phyloP scores from a whole-genome alignment of 441 rosid genomes.

The Bruguiera hainesii region DNA sequence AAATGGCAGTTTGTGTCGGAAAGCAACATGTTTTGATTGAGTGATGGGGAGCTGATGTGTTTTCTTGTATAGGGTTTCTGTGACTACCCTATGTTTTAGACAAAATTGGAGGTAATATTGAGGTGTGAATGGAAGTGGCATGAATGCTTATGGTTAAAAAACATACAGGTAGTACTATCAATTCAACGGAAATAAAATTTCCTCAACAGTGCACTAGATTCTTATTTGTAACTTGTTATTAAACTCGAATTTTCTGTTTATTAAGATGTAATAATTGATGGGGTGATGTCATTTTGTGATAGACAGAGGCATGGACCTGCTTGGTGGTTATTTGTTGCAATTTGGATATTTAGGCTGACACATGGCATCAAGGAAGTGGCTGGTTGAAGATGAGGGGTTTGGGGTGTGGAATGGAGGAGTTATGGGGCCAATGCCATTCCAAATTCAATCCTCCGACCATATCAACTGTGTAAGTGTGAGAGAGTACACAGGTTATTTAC shows the following conservation, averaged over 20 bases:
- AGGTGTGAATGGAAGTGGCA: conserved; percentile 20
- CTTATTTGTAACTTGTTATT: no score
- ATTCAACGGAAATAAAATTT: no score
- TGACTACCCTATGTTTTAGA: conserved; percentile 43
- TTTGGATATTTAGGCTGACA: conserved; percentile 50
- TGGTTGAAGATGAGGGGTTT: conserved; percentile 49
- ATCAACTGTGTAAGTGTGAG: no score
- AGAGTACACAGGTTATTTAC: no score
- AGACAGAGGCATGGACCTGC: conserved; percentile 44
- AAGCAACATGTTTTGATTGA: conserved; percentile 4
- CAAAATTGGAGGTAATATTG: conserved; percentile 36
- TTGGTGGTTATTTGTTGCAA: conserved; percentile 39
- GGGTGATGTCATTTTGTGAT: conserved; percentile 43
- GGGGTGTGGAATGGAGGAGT: conserved; percentile 38
- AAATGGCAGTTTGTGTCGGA: conserved; percentile 41
- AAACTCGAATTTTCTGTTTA: background rate
- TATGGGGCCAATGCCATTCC: conserved; percentile 10
- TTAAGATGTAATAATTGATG: conserved; percentile 41
- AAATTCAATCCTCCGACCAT: background rate
- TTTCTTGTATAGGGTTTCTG: conserved; percentile 29
- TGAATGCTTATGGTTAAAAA: background rate
- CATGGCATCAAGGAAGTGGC: conserved; percentile 45
- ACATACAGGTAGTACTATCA: no score
- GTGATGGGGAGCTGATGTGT: conserved; percentile 27
- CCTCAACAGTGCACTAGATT: no score